Conservation (phyloP, 2,329 filamentous ascomycete species). For the Dendryphion nanum region DNA sequence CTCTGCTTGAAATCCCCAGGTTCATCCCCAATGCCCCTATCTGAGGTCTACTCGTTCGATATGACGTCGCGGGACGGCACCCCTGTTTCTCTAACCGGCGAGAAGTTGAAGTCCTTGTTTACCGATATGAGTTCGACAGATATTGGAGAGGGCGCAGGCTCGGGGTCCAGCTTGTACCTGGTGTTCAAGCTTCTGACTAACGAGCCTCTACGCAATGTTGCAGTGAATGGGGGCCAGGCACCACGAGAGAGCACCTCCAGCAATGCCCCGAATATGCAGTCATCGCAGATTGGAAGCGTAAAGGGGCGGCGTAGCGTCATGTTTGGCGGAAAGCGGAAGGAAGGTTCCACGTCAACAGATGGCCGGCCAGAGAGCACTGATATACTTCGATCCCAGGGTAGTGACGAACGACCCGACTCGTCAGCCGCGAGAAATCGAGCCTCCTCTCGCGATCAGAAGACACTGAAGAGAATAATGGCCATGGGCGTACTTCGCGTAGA, state of each 20-base stretch:
- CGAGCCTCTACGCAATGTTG: conserved; percentile 41
- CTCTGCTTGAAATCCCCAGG: conserved; percentile 71
- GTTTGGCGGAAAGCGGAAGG: conserved; percentile 63
- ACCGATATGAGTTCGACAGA: conserved; percentile 80
- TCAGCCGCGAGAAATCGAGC: conserved; percentile 24
- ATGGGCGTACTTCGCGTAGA: conserved; percentile 77
- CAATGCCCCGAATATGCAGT: conserved; percentile 22
- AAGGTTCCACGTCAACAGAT: conserved; percentile 27
- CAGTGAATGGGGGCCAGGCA: conserved; percentile 30
- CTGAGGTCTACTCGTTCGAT: conserved; percentile 79
- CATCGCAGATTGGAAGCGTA: conserved; percentile 33
- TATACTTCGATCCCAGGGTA: conserved; percentile 17
- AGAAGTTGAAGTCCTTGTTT: conserved; percentile 80
- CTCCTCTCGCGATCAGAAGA: conserved; percentile 46
- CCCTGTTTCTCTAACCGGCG: conserved; percentile 61
- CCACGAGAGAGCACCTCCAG: conserved; percentile 26
- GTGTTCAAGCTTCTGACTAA: conserved; percentile 74
- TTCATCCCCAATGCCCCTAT: conserved; percentile 64
- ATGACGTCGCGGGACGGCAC: conserved; percentile 73
- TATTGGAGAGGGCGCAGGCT: conserved; percentile 61
- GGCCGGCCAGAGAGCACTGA: conserved; percentile 23
- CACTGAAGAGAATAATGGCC: conserved; percentile 68
- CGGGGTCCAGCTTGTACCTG: conserved; percentile 74
- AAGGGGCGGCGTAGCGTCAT: conserved; percentile 56
- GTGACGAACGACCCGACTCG: conserved; percentile 28